Base-by-base conservation (phyloP, 179 eudicot genomes). In the Heliamphora pulchella region DNA sequence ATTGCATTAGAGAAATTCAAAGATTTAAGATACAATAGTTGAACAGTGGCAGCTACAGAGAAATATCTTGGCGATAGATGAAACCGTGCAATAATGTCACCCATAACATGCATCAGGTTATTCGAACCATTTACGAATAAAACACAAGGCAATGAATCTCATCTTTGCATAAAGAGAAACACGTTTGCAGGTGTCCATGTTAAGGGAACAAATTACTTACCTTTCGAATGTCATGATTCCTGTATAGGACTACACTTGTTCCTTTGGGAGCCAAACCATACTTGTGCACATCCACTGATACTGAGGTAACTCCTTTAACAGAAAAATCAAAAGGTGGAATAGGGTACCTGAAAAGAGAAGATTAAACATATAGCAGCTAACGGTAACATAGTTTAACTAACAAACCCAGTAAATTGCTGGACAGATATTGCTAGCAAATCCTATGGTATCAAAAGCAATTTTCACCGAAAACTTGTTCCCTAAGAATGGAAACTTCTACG, bases 221-320 rank as follows among this genome's bases (percentile, higher is more conserved):
- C 98, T 96, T 96, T 79, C 99, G 91, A 82, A 96, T 92, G 61
- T 94, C 94, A 85, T 87, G 99, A 82, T 92, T 87, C 75, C 93
- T 88, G 83, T 96, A 96, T 43, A 96, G 81, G 51, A 96, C 99
- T 81, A 91, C 83, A 86, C 99, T 96, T 71, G 99, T 96, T 87
- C 99, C 99, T 86, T 94, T 96, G 46, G 99, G 99, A 71, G 97
- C 97, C 88, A 96, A 84, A 22, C 99, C 99, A 89, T 96, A 96
- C 85, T 96, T 96, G 86, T 96, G 99, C 53, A 96, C 99, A 85
- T 96, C 99, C 78, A 83, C 88, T 64, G 98, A 96, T 81, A 92
- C 90, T 81, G 99, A 94, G 75, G 99, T 96, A 81, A 96, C 98
- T 81, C 99, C 99, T 86, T 83, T 81, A 80, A 96, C 94, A 66